Evolutionary conservation across 495 filamentous ascomycete genomes (phyloP).

Genomic region (Chaetomium fimeti): DNA sequence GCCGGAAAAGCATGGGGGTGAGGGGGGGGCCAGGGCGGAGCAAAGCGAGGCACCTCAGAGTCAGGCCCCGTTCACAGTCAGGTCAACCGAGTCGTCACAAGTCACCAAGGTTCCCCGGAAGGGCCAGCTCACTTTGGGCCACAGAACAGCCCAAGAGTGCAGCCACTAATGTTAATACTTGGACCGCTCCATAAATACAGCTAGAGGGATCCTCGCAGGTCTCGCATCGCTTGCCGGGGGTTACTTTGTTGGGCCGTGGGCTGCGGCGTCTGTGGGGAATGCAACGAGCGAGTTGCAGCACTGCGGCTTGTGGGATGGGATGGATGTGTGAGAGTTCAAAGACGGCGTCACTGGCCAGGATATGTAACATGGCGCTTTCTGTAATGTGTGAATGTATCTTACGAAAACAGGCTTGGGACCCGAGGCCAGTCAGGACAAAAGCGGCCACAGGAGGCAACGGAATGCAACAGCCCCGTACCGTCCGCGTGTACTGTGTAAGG

Average conservation of each 20-base stretch:
- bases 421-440: not conserved
- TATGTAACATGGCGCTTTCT: constrained; percentile 9
- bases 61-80: constrained; percentile 20
- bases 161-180: constrained; percentile 16
- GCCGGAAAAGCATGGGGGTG: constrained; percentile 11
- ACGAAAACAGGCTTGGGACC: no score
- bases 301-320: constrained; percentile 3
- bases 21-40: constrained; percentile 25
- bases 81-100: constrained; percentile 32
- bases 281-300: constrained; percentile 9
- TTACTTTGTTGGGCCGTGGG: constrained; percentile 23
- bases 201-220: constrained; percentile 30
- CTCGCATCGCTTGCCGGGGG: constrained; percentile 31
- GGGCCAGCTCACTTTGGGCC: constrained; percentile 33
- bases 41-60: constrained; percentile 25
- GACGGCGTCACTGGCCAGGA: constrained; percentile 3
- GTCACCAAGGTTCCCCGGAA: constrained; percentile 23
- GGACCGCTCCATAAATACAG: constrained; percentile 21
- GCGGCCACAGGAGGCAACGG: not conserved
- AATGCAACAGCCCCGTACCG: constrained; percentile 4
- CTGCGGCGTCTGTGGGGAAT: constrained; percentile 19
- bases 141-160: constrained; percentile 25
- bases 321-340: constrained; percentile 8
- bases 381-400: no score
- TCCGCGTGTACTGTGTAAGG: no score